A percentile compares a stretch with the other conserved stretches of the same genome.
These are phyloP conservation scores for Tetraselmis chui DNA, from an alignment of 139 green algal genomes.

Conservation along the genomic window DNA sequence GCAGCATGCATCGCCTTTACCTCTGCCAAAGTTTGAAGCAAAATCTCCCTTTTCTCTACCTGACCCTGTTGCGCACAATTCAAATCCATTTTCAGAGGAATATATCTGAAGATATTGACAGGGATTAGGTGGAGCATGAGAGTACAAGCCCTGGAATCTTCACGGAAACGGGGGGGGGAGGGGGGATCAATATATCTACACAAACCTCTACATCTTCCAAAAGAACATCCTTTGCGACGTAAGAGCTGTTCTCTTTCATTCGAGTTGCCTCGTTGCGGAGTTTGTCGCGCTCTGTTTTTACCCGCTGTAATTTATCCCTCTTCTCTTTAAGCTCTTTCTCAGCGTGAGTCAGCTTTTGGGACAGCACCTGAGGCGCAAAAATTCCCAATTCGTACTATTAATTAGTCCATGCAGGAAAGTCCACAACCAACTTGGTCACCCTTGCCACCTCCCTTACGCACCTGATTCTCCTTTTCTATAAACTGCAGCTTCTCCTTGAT, in stretches of 20 bases:
- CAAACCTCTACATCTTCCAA: background rate
- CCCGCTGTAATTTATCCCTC: background rate
- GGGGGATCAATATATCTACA: too few species aligned
- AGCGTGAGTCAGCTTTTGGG: background rate
- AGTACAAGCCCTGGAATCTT: background rate
- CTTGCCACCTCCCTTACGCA: too few species aligned
- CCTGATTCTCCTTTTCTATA: slow-evolving; percentile 58
- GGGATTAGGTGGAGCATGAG: too few species aligned
- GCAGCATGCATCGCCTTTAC: background rate
- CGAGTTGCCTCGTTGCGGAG: background rate
- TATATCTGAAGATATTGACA: too few species aligned
- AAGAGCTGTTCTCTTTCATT: background rate
- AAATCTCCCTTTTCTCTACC: background rate
- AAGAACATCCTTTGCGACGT: background rate
- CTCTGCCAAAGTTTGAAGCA: background rate
- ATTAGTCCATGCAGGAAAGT: too few species aligned
- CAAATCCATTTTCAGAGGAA: too few species aligned
- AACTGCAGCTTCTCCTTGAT: slow-evolving; percentile 82
- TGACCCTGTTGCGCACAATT: too few species aligned
- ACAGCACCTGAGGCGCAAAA: background rate
- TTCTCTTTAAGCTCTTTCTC: background rate
- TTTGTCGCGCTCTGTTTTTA: background rate
- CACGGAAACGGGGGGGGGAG: too few species aligned
- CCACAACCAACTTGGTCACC: too few species aligned
- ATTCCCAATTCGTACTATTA: too few species aligned